Evolutionary conservation across 1,284 basidiomycete genomes (phyloP).

Genomic region (Wolfiporia cocos): DNA sequence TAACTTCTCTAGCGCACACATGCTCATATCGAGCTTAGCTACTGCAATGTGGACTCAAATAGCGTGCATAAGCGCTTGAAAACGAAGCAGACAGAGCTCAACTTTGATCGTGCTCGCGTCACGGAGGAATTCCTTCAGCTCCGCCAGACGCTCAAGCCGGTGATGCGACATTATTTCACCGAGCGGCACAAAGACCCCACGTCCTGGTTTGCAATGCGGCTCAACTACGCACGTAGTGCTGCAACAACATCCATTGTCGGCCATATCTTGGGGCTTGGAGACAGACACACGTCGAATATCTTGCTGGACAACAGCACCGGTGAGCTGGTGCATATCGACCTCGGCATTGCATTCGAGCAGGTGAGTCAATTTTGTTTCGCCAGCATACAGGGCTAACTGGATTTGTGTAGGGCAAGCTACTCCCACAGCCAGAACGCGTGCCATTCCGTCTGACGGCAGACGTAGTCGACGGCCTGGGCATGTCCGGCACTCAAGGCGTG

Average conservation of each 20-base stretch:
- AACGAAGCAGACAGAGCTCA: conserved; percentile 21
- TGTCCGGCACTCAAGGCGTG: conserved; percentile 87
- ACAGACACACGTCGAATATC: conserved; percentile 92
- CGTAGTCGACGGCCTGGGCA: conserved; percentile 91
- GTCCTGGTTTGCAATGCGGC: conserved; percentile 90
- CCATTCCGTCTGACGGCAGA: conserved; percentile 95
- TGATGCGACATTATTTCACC: conserved; percentile 93
- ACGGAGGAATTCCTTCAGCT: conserved; percentile 47
- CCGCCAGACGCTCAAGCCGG: conserved; percentile 65
- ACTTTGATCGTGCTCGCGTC: conserved; percentile 28
- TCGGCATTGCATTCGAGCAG: conserved; percentile 96
- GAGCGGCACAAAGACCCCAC: conserved; percentile 85
- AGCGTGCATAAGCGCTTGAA: conserved; percentile 18
- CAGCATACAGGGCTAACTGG: background rate
- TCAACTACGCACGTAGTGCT: conserved; percentile 88
- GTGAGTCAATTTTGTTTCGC: conserved; percentile 39
- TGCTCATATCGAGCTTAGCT: conserved; percentile 14
- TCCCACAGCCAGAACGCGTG: conserved; percentile 83
- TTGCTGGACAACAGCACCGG: conserved; percentile 81
- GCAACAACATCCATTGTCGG: conserved; percentile 95
- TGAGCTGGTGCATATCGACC: conserved; percentile 92
- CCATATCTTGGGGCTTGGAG: conserved; percentile 88
- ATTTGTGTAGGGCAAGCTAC: conserved; percentile 63
- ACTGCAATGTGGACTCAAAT: conserved; percentile 31
- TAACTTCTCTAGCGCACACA: background rate